Conservation (phyloP, 2,329 filamentous ascomycete genomes). For the Myriangium duriaei region DNA sequence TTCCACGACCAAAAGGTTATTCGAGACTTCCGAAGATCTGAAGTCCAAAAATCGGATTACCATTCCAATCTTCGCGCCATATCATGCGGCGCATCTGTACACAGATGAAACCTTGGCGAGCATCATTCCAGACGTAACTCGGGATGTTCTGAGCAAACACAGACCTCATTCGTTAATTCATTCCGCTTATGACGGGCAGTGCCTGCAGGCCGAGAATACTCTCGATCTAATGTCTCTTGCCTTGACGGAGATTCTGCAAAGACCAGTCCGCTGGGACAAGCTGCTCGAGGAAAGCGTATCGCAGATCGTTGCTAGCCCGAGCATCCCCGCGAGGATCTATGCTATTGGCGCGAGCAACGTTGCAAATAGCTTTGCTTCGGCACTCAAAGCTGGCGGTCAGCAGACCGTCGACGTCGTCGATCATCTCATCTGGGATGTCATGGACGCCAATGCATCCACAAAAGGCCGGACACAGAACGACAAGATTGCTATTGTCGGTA, state of each 20-base stretch:
- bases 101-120: slow-evolving; percentile 37
- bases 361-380: slow-evolving; percentile 43
- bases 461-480: slow-evolving; percentile 40
- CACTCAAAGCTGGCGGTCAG: slow-evolving; percentile 39
- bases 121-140: slow-evolving; percentile 33
- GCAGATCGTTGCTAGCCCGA: slow-evolving; percentile 31
- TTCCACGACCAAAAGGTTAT: slow-evolving; percentile 38
- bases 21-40: slow-evolving; percentile 36
- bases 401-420: slow-evolving; percentile 31
- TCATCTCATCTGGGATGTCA: slow-evolving; percentile 32
- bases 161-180: slow-evolving; percentile 33
- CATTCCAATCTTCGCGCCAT: slow-evolving; percentile 46
- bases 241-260: slow-evolving; percentile 33
- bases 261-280: slow-evolving; percentile 37
- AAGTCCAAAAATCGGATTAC: slow-evolving; percentile 38
- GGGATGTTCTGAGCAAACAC: slow-evolving; percentile 29
- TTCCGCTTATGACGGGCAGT: slow-evolving; percentile 35
- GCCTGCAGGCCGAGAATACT: slow-evolving; percentile 32
- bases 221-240: slow-evolving; percentile 33
- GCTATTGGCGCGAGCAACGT: slow-evolving; percentile 41
- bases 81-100: slow-evolving; percentile 46
- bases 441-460: slow-evolving; percentile 17
- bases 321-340: slow-evolving; percentile 31
- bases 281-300: slow-evolving; percentile 36
- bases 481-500: slow-evolving; percentile 77